phyloP scores from a whole-genome alignment of 352 stramenopile genomes.

The Phytopythium oedochilum region DNA sequence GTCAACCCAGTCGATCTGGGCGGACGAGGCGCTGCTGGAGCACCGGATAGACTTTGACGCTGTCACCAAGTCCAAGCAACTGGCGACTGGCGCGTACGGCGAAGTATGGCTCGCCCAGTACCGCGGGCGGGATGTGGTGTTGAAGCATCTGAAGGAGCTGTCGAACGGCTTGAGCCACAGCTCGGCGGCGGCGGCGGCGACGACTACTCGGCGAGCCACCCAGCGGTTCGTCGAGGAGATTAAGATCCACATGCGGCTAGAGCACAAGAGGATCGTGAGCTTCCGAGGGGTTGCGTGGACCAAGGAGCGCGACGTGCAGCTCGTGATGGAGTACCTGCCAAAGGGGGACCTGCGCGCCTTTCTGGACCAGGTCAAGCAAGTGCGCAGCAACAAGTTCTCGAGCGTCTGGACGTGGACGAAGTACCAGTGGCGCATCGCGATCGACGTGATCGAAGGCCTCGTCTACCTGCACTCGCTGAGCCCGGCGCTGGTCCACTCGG shows the following conservation, averaged over 20 bases:
- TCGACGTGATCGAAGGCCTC: conserved; percentile 41
- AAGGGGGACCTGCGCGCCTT: conserved; percentile 41
- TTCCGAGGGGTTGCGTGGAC: conserved; percentile 50
- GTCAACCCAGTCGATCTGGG: conserved; percentile 30
- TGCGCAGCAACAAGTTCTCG: conserved; percentile 17
- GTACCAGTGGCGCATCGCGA: conserved; percentile 31
- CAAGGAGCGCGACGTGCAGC: conserved; percentile 27
- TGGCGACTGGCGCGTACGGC: conserved; percentile 29
- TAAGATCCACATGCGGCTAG: conserved; percentile 32
- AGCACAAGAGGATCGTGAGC: conserved; percentile 44
- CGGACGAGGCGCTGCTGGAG: conserved; percentile 54
- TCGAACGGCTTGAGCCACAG: neutral
- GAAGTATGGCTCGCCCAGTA: conserved; percentile 46
- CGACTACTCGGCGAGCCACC: conserved; percentile 20
- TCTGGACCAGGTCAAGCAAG: conserved; percentile 22
- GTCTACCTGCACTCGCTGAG: conserved; percentile 43
- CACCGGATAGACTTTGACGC: conserved; percentile 39
- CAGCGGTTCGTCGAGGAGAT: conserved; percentile 49
- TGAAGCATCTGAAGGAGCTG: conserved; percentile 30
- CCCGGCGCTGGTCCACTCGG: conserved; percentile 30
- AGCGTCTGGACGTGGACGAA: conserved; percentile 41
- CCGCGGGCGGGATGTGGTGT: conserved; percentile 27
- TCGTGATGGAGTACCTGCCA: conserved; percentile 54
- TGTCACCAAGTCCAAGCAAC: conserved; percentile 21
- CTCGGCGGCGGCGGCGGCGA: conserved; percentile 1